Evolutionary conservation across 257 asterid species (phyloP), one percentile per base, ranked within the genome.

Genomic region (Sherardia arvensis): DNA sequence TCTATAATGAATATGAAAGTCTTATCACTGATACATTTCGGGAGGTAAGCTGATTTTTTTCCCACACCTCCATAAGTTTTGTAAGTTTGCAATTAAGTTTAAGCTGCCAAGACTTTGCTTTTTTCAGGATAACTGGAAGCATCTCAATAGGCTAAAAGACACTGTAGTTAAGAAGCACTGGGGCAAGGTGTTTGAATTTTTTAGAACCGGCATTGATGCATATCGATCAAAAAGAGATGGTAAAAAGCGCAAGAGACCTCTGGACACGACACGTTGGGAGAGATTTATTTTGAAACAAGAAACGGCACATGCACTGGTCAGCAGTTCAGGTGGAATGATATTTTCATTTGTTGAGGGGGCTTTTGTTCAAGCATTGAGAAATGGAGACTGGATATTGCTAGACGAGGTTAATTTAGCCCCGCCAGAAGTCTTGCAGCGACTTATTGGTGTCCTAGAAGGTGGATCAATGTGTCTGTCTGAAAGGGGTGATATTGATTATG

Each of bases 401-500:
- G 99, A 92, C 82, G 99, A 92, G 78, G 85, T 92, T 67, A 92
- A 92, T 81, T 85, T 92, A 89, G 99, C 97, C 73, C 95, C 99
- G 75, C 95, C 95, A 62, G 99, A 92, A 82, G 87, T 87, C 72
- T 78, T 92, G 82, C 97, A 92, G 87, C 83, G 97, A 76, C 69
- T 89, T 74, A 79, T 78, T 58, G 95, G 95, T 66, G 97, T 89
- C 59, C 96, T 92, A 73, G 99, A 89, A 70, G 84, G 81, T 69
- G 99, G 96, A 38, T 92, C 99, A 7, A 72, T 92, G 47, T 87
- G 95, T 78, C 83, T 92, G 84, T 73, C 97, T 71, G 99, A 92
- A 79, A 80, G 93, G 73, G 99, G 99, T 66, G 99, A 92, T 78
- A 68, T 84, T 68, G 83, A 85, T 69, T 81, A 84, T 73, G 74